Percentiles rank a stretch among this genome's conserved stretches.
Conservation (phyloP, 179 eudicot genomes). For the Beta macrorhiza region DNA sequence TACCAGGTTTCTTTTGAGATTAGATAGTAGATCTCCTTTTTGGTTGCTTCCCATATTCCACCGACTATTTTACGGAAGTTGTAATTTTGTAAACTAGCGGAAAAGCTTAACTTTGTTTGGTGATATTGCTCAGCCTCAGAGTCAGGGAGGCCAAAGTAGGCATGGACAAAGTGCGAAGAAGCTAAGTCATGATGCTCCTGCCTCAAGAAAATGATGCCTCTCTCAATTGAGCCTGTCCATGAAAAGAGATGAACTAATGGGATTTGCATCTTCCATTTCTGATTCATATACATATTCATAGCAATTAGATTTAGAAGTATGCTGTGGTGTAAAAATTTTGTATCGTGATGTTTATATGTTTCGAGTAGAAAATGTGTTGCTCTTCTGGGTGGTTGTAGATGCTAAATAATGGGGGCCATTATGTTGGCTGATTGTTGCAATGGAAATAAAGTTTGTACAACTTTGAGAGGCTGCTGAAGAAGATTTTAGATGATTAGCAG, state of each 20-base stretch:
- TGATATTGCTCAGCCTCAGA: conserved; percentile 29
- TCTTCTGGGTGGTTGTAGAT: background rate
- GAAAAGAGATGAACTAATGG: conserved; percentile 6
- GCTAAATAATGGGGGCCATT: background rate
- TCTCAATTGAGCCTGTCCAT: background rate
- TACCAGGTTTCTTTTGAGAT: background rate
- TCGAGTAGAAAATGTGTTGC: background rate
- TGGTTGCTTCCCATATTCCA: background rate
- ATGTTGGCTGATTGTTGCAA: conserved; percentile 17
- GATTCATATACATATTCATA: conserved; percentile 3
- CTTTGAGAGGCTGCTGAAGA: background rate
- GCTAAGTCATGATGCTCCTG: conserved; percentile 43
- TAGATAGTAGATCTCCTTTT: background rate
- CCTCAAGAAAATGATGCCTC: conserved; percentile 22
- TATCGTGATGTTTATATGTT: background rate
- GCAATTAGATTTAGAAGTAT: conserved; percentile 9
- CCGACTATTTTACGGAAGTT: background rate
- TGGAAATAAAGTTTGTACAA: background rate
- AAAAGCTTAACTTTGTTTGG: background rate
- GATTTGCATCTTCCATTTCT: conserved; percentile 4
- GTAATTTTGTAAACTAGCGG: background rate
- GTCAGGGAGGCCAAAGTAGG: conserved; percentile 60
- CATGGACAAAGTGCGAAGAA: conserved; percentile 51
- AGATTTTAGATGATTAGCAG: background rate
- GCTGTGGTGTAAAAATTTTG: conserved; percentile 8